A percentile compares a stretch with the other conserved stretches of the same genome.
These are phyloP conservation scores for Fusarium clavum DNA, from an alignment of 2,329 filamentous ascomycete species.

Conservation along the genomic window DNA sequence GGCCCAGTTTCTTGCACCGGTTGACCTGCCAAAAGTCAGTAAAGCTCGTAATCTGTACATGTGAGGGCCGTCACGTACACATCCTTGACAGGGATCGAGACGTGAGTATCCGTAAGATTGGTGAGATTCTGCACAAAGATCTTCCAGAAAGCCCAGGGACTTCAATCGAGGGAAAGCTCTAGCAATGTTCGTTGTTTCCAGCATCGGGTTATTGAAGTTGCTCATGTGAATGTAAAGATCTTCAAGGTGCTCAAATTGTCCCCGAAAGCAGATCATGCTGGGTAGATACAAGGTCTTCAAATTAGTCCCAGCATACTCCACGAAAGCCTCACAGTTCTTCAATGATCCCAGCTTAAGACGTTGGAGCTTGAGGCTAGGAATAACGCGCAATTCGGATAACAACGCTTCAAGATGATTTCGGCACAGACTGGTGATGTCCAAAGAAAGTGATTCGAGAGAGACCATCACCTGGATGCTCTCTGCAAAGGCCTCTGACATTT, in stretches of 20 bases:
- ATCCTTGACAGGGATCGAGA: no score
- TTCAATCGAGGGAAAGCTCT: neutral
- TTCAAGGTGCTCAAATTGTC: neutral
- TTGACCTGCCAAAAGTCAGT: neutral
- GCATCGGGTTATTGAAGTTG: neutral
- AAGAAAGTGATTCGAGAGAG: neutral
- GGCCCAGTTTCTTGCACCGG: neutral
- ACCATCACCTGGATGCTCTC: neutral
- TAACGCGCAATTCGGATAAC: neutral
- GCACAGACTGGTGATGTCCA: neutral
- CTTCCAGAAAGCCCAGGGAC: neutral
- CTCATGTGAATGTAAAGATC: neutral
- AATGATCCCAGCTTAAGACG: neutral
- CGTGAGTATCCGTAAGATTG: no score
- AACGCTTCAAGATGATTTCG: neutral
- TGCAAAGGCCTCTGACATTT: neutral
- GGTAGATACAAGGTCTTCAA: neutral
- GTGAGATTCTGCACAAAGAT: neutral
- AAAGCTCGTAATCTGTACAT: neutral
- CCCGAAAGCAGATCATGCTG: neutral
- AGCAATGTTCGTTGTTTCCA: neutral
- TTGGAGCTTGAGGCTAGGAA: neutral
- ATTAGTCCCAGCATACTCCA: neutral
- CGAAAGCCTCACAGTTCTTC: fast-evolving
- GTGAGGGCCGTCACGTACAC: no score